Base-by-base conservation (phyloP, 2,329 filamentous ascomycete genomes). In the Gnomoniopsis sp. region DNA sequence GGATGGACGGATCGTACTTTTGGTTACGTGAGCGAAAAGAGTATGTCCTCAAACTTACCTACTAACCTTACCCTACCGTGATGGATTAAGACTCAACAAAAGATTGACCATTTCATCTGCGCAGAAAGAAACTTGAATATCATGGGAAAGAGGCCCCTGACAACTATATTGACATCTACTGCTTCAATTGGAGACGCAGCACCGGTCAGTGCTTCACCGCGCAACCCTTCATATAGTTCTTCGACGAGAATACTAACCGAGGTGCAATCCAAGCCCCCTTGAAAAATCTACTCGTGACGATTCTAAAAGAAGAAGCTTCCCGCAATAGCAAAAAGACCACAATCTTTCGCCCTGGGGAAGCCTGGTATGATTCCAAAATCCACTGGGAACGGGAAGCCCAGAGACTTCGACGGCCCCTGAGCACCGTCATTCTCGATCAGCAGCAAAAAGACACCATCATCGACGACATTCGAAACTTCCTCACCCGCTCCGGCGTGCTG, bases 111-210 rank as follows among this genome's bases (percentile, higher is more conserved):
- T 38, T 7, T 49, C 22, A 8, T 33, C 26, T 41, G 11, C 17
- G 17, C 12, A 19, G n/a, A 14, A 49, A 60, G 48, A 58, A 53
- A 44, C 58, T 60, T 15, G 38, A 54, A 43, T 58, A 44, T 11
- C 50, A 58, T 30, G 58, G 58, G 1, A 54, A 69, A 41, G 55
- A 67, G 6, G 64, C 65, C 36, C 68, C 66, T 1, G 60, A 65
- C 26, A 66, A 65, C 19, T 66, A 69, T 33, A 63, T 69, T 12
- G 60, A 65, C 21, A 69, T 69, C 3, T 58, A 58, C 23, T 61
- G 59, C 23, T 52, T 61, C 33, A 61, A 49, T 33, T 61, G 55
- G 59, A 58, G 30, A 19, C 50, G 59, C 48, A 61, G 55, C 23
- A 58, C 38, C 11, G 21, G 59, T 51, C 33, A 44, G 59, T 49